Base-by-base conservation (phyloP, 257 asterid species). In the Thymus quinquecostatus region DNA sequence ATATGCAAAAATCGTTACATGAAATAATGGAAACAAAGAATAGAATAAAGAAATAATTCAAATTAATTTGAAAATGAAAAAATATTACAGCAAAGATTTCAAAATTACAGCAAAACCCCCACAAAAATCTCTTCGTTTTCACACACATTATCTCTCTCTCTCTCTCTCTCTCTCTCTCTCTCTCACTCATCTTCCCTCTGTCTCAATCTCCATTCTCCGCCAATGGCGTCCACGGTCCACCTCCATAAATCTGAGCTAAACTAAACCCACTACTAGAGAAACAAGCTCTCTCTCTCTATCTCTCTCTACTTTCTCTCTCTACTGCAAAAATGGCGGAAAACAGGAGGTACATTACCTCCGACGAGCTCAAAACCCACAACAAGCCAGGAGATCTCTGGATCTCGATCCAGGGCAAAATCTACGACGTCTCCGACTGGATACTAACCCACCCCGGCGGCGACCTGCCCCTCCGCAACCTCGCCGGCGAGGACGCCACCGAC, bases 401-500 rank as follows among this genome's bases (percentile, higher is more conserved):
- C 84, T 90, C 97, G 21, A 88, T 92, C 30, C 98, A 90, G 69
- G 98, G 98, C 0, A 90, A 86, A 78, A 84, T 92, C 5, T 88
- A 90, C 73, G 97, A 92, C 73, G 98, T 92, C 6, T 80, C 98
- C 0, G 84, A 90, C 7, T 92, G 98, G 98, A 77, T 74, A 4
- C 82, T 88, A 2, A 75, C 75, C 40, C 98, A 92, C 59, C 98
- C 98, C 3, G 98, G 98, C 58, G 98, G 98, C 43, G 92, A 82
- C 27, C 75, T 71, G 3, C 98, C 98, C 4, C 84, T 90, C 51
- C n/a, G 81, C 64, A 84, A 83, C 70, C 91, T 92, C 55, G 96
- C 95, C 2, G 98, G 98, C 2, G 92, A 84, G 13, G 98, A 92
- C 69, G 98, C 91, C 1, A 92, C 98, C 11, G 96, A 92, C 70